Conservation (phyloP, 345 rosid species). For the Isatis tinctoria region DNA sequence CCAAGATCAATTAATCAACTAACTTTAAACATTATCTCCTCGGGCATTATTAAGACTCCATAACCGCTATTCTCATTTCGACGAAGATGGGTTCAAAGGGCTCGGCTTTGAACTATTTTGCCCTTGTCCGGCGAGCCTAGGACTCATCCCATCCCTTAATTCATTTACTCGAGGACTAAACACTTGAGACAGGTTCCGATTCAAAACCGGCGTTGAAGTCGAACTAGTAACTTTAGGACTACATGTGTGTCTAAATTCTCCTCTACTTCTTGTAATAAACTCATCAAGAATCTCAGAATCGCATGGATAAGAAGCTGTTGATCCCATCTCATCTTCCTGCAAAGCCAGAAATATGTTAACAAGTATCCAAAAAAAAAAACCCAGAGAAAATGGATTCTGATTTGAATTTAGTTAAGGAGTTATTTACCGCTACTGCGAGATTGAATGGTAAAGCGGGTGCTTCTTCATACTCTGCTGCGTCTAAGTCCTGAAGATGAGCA, state of each 20-base stretch:
- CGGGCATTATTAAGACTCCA: conserved; percentile 1
- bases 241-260: conserved; percentile 69
- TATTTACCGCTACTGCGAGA: conserved; percentile 27
- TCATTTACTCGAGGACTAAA: conserved; percentile 67
- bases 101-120: conserved; percentile 52
- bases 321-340: conserved; percentile 57
- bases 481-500: conserved; percentile 83
- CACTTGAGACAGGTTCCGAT: conserved; percentile 40
- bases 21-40: background rate
- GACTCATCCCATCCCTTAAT: conserved; percentile 61
- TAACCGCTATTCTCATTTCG: conserved; percentile 23
- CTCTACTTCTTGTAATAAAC: conserved; percentile 83
- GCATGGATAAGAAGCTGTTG: conserved; percentile 49
- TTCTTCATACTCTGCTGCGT: conserved; percentile 95
- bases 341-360: background rate
- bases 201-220: conserved; percentile 53
- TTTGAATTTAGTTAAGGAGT: background rate
- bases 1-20: background rate
- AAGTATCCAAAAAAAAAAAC: background rate
- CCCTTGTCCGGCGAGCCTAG: conserved; percentile 36
- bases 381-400: background rate
- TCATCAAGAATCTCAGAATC: conserved; percentile 80
- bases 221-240: conserved; percentile 81
- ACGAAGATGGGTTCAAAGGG: conserved; percentile 42
- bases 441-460: conserved; percentile 86